Evolutionary conservation across 208 protist species (phyloP).

Genomic region (Acanthamoeba royreba): DNA sequence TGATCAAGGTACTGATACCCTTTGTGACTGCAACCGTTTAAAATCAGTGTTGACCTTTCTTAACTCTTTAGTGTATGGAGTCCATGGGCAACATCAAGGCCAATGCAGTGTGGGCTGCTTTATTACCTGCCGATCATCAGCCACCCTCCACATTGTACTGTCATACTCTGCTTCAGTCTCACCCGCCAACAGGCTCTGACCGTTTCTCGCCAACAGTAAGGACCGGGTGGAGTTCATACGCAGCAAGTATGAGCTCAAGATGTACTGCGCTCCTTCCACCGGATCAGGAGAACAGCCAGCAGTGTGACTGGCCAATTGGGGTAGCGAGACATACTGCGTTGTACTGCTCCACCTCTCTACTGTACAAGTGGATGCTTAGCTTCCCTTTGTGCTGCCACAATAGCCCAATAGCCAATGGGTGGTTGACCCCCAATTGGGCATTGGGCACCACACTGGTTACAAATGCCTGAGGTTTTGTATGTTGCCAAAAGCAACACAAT

Average conservation of each 20-base stretch:
- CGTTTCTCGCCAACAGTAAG: background rate
- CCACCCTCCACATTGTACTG: background rate
- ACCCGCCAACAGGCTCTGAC: background rate
- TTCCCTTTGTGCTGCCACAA: no score
- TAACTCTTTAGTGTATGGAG: background rate
- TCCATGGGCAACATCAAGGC: constrained; percentile 53
- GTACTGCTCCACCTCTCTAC: no score
- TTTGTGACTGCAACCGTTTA: background rate
- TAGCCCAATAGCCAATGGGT: no score
- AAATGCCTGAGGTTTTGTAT: no score
- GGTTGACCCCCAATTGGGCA: no score
- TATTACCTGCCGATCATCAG: background rate
- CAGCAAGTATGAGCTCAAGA: constrained; percentile 62
- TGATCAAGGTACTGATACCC: background rate
- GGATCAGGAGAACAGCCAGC: no score
- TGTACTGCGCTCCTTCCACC: background rate
- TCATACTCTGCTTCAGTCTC: background rate
- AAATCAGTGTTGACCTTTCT: background rate
- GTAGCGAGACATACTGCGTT: no score
- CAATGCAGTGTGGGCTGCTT: constrained; percentile 48
- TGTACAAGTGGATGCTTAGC: no score
- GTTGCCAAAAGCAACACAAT: no score
- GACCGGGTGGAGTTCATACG: constrained; percentile 56
- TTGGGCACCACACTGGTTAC: no score
- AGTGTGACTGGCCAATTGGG: background rate